A percentile compares a stretch with the other conserved stretches of the same genome.
Evolutionary conservation across 2,329 filamentous ascomycete species (phyloP).

Genomic region (Aspergillus tubingensis): DNA sequence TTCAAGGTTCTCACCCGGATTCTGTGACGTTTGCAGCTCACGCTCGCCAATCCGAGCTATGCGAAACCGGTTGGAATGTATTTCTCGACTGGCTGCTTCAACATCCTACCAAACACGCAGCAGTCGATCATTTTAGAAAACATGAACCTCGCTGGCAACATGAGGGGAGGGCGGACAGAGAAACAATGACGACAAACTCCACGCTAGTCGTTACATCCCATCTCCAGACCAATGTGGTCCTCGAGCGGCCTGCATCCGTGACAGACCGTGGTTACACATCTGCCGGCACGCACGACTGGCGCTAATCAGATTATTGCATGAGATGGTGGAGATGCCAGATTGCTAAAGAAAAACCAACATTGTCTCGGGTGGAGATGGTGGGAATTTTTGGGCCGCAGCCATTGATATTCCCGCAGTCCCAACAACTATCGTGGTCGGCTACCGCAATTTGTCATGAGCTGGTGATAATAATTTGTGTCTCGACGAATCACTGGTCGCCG

Average conservation of each 20-base stretch:
- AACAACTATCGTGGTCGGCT: constrained; percentile 2
- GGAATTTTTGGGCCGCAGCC: neutral
- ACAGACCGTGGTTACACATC: constrained; percentile 18
- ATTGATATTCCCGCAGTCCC: neutral
- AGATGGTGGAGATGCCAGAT: constrained; percentile 1
- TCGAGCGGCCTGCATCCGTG: constrained; percentile 3
- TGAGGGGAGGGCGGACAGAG: neutral
- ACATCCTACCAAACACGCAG: neutral
- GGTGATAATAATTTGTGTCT: neutral
- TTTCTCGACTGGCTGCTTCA: neutral
- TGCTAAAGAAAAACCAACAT: constrained; percentile 8
- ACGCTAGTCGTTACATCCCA: neutral
- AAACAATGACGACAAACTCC: neutral
- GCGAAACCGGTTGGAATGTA: neutral
- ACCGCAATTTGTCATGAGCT: constrained; percentile 3
- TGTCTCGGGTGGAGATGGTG: neutral
- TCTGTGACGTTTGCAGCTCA: neutral
- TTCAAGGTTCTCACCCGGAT: neutral
- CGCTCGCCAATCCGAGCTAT: neutral
- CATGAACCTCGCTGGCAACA: neutral
- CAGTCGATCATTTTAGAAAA: neutral
- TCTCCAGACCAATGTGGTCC: constrained; percentile 1
- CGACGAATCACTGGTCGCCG: neutral
- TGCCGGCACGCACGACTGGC: constrained; percentile 1
- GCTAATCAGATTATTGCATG: constrained; percentile 6